Conservation (phyloP, 179 eudicot species). For the Pouteria campechiana region DNA sequence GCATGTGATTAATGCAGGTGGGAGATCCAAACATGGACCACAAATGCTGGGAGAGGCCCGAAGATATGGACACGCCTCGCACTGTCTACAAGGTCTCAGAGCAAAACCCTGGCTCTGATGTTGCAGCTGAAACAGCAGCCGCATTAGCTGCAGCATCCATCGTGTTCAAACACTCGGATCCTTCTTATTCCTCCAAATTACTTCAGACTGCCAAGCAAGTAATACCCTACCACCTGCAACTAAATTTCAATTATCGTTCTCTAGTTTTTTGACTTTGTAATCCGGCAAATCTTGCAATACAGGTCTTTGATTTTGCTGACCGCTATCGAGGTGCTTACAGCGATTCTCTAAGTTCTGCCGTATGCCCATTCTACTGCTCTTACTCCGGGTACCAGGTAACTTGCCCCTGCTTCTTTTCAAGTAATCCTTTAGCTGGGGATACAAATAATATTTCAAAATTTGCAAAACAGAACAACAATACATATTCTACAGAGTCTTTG, state of each 20-base stretch:
- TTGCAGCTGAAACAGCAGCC: conserved; percentile 95
- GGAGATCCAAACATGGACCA: conserved; percentile 83
- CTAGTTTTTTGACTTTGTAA: conserved; percentile 15
- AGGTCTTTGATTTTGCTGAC: conserved; percentile 46
- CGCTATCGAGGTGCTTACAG: conserved; percentile 68
- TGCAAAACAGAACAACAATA: no score
- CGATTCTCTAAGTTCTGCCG: conserved; percentile 53
- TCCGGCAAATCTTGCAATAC: conserved; percentile 16
- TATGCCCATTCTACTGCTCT: conserved; percentile 85
- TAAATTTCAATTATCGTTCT: conserved; percentile 24
- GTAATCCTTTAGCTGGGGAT: no score
- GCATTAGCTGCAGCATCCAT: conserved; percentile 94
- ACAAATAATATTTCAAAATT: neutral
- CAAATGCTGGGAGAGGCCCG: conserved; percentile 95
- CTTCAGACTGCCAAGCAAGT: conserved; percentile 75
- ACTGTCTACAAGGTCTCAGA: conserved; percentile 55
- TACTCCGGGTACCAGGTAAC: conserved; percentile 72
- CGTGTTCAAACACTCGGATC: conserved; percentile 60
- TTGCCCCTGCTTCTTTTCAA: neutral
- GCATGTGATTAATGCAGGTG: conserved; percentile 37
- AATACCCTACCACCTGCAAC: no score
- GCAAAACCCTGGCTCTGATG: conserved; percentile 83
- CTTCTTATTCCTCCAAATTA: conserved; percentile 55
- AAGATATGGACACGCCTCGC: conserved; percentile 86
- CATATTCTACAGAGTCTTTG: no score